Evolutionary conservation across 1,139 yeast genomes (phyloP), one percentile per base, ranked within the genome.

Genomic region (Fermentozyma sake): DNA sequence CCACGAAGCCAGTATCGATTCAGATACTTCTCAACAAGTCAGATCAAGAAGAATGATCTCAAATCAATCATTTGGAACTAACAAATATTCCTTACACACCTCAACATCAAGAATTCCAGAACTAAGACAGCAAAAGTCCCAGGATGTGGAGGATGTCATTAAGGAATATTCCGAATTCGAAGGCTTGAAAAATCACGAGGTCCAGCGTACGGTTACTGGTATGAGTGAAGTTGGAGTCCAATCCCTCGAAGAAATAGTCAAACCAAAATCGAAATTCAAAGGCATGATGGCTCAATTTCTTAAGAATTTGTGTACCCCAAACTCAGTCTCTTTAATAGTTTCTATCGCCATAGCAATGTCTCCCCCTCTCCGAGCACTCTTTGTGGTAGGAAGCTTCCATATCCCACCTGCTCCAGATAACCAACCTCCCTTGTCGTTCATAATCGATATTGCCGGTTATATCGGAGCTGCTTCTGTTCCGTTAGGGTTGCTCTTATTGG

Each of bases 401-500:
- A 50, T 61, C 5, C 79, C 70, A 2, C 50, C 68, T 31, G 96
- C 96, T 0, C 96, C 97, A 0, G 97, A 89, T 53, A 66, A 68
- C 4, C 68, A 68, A 36, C 96, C 96, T 0, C 86, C 95, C 1
- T 62, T 89, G 25, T 83, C 87, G 15, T 89, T 89, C 42, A 34
- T 87, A 7, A 80, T 89, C 72, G 96, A 89, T 49, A 76, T 78
- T 37, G 66, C 91, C 1, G 50, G 74, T 11, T 89, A 89, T 50
- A 61, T 89, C 3, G 96, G 96, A 1, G 77, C 77, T 2, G 96
- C 96, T 0, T 76, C 86, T 17, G 96, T 89, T 17, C 97, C 96
- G 1, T 60, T 85, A 36, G 96, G 96, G 2, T 64, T 89, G 34
- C 51, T 84, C 27, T 50, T 89, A 33, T 55, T 89, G 19, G 97